Evolutionary conservation across 805 yeast species (phyloP).

Genomic region (Zygotorulaspora chibaensis): DNA sequence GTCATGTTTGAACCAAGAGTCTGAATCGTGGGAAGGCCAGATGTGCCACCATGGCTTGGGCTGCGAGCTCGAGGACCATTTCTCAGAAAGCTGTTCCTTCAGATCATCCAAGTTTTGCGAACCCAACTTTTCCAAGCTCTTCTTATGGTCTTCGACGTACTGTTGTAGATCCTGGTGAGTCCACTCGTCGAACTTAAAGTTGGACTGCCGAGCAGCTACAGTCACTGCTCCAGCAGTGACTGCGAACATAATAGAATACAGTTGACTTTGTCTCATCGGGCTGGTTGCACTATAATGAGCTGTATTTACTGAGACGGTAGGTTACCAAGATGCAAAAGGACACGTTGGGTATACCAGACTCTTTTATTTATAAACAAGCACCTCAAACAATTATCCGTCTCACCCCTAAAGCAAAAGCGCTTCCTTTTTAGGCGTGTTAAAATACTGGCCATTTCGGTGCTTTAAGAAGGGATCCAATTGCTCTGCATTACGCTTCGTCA

Average conservation of each 20-base stretch:
- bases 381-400: not conserved
- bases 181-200: conserved; percentile 31
- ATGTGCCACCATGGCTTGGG: conserved; percentile 33
- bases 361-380: not conserved
- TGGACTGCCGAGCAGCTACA: conserved; percentile 8
- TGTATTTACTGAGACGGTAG: too few species aligned
- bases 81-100: conserved; percentile 22
- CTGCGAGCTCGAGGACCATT: conserved; percentile 20
- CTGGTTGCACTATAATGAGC: not conserved
- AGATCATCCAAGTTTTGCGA: conserved; percentile 23
- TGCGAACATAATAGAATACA: conserved; percentile 1
- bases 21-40: conserved; percentile 19
- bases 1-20: conserved; percentile 1
- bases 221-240: conserved; percentile 6
- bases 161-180: conserved; percentile 34
- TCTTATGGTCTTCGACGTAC: conserved; percentile 34
- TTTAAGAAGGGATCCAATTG: too few species aligned
- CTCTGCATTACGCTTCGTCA: too few species aligned
- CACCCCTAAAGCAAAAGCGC: not conserved
- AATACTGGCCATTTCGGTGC: too few species aligned
- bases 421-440: not conserved
- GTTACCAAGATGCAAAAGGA: too few species aligned
- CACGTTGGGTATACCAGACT: too few species aligned
- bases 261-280: conserved; percentile 1
- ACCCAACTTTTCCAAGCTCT: conserved; percentile 18